Base-by-base conservation (phyloP, 1,284 basidiomycete species). In the Coriolopsis trogii region DNA sequence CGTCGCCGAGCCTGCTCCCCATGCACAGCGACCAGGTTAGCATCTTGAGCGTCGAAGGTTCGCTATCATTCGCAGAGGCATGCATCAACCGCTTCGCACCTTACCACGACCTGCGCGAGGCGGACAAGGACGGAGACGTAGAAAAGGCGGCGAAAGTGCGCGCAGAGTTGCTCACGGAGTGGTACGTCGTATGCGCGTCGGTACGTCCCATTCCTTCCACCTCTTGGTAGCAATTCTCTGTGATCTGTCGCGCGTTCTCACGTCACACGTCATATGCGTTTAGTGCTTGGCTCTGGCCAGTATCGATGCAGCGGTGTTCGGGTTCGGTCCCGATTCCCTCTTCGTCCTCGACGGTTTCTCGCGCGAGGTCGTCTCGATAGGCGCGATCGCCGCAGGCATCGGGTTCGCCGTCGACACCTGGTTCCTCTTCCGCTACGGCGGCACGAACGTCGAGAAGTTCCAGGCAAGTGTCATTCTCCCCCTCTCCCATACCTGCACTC, bases 381-480 rank as follows among this genome's bases (percentile, higher is more conserved):
- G 80, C 20, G 79, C 77, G 36, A 71, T 84, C 21, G 70, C 81
- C 3, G 80, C 84, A 0, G 85, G 81, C 0, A 72, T 86, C 16
- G 87, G 86, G 1, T 76, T 87, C 45, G 69, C 78, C 5, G 75
- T 77, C 50, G 80, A 80, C 42, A 77, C 78, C 0, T 87, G 83
- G 81, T 83, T 87, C 64, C 65, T 87, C 20, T 65, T 89, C 1
- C 68, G 73, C 4, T 89, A 87, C 66, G 76, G 70, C 50, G 65
- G 59, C 33, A 73, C 72, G 5, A 73, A 78, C 52, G 56, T 76
- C 0, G 57, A 67, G 0, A 82, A 78, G 18, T 84, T 86, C 60
- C 45, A 38, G 28, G 45, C 40, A 20, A 7, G 39, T 23, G 18
- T 30, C 38, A 23, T 25, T 26, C 15, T n/a, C 18, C 12, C 7